A percentile compares a stretch with the other conserved stretches of the same genome.
Evolutionary conservation across 2,329 filamentous ascomycete species (phyloP).

Genomic region (Aspergillus tamarii): DNA sequence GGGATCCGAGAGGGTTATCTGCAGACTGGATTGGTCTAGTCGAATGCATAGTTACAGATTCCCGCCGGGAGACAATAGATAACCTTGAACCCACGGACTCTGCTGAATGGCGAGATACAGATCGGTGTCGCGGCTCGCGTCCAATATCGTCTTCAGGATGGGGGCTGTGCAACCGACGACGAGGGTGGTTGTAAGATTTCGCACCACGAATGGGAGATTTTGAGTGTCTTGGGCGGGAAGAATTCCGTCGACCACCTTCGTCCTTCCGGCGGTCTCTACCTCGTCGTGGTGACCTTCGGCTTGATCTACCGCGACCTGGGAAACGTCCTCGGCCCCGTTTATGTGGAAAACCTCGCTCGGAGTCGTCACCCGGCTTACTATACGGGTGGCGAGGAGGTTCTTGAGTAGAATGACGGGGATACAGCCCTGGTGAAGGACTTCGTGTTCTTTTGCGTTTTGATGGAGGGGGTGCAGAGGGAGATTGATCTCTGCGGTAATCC

Average conservation of each 20-base stretch:
- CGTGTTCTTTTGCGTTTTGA: constrained; percentile 46
- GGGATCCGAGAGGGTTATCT: constrained; percentile 32
- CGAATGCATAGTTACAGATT: constrained; percentile 32
- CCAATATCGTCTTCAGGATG: constrained; percentile 30
- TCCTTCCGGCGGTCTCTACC: constrained; percentile 37
- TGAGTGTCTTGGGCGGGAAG: constrained; percentile 32
- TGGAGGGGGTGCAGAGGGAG: constrained; percentile 34
- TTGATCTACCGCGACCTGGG: constrained; percentile 35
- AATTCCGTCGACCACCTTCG: constrained; percentile 32
- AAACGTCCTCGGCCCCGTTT: constrained; percentile 41
- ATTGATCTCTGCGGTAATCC: constrained; percentile 35
- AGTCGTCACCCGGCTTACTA: constrained; percentile 38
- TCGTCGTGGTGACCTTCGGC: constrained; percentile 38
- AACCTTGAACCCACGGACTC: constrained; percentile 38
- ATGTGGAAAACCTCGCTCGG: constrained; percentile 41
- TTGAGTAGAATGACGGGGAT: constrained; percentile 30
- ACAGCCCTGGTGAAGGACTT: constrained; percentile 43
- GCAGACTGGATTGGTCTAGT: constrained; percentile 33
- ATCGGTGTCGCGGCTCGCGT: constrained; percentile 34
- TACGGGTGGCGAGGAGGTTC: constrained; percentile 25
- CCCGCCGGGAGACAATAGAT: constrained; percentile 28
- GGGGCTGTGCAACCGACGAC: constrained; percentile 33
- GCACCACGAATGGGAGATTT: constrained; percentile 37
- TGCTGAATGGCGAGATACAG: constrained; percentile 39
- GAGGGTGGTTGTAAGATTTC: constrained; percentile 29